phyloP scores from a whole-genome alignment of 768 basidiomycete genomes.

The Pisolithus microcarpus region DNA sequence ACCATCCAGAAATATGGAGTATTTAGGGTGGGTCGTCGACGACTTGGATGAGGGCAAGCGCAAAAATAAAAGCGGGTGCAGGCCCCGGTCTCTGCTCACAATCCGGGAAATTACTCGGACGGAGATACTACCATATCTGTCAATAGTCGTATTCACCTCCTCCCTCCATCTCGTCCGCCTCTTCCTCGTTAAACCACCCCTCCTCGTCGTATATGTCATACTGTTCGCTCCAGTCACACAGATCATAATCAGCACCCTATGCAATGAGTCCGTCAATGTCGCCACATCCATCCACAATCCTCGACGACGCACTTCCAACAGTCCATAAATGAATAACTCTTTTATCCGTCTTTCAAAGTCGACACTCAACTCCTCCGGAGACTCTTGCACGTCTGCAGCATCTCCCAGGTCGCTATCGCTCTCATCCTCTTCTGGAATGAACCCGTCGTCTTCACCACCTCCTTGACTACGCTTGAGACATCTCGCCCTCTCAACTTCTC shows the following conservation, averaged over 20 bases:
- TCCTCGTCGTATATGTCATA: constrained; percentile 62
- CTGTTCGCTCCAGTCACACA: constrained; percentile 68
- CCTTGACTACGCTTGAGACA: constrained; percentile 36
- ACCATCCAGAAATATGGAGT: constrained; percentile 13
- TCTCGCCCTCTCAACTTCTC: constrained; percentile 58
- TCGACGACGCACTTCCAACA: constrained; percentile 47
- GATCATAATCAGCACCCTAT: constrained; percentile 64
- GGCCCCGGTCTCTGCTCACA: no score
- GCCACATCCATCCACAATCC: neutral
- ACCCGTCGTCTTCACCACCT: constrained; percentile 30
- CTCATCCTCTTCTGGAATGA: constrained; percentile 63
- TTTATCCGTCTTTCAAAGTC: constrained; percentile 55
- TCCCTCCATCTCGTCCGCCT: constrained; percentile 25
- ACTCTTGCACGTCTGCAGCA: constrained; percentile 33
- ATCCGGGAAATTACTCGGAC: neutral
- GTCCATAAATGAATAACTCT: constrained; percentile 70
- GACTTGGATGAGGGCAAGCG: constrained; percentile 35
- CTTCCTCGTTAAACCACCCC: constrained; percentile 68
- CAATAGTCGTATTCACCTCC: neutral
- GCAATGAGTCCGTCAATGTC: constrained; percentile 2
- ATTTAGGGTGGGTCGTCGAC: constrained; percentile 36
- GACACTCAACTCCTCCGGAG: constrained; percentile 41
- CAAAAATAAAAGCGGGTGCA: neutral
- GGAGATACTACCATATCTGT: constrained; percentile 15
- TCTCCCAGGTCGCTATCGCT: constrained; percentile 40